These are phyloP conservation scores for Naganishia cerealis DNA, from an alignment of 1,284 basidiomycete genomes.

Conservation along the genomic window DNA sequence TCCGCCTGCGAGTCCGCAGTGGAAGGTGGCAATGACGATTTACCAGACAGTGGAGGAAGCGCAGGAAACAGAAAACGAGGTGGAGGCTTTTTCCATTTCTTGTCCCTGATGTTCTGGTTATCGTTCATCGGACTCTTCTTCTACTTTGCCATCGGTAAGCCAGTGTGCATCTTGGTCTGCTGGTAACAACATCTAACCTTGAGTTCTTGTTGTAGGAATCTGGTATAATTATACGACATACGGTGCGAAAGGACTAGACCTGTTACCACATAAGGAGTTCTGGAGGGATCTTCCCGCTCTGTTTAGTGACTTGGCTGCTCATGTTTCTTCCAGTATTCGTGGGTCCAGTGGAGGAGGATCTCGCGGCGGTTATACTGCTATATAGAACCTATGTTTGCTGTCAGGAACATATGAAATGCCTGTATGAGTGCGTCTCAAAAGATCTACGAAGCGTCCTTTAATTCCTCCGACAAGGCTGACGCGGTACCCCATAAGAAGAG, in stretches of 20 bases:
- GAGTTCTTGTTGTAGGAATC: slow-evolving; percentile 40
- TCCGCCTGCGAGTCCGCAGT: slow-evolving; percentile 46
- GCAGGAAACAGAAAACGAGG: slow-evolving; percentile 31
- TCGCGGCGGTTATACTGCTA: slow-evolving; percentile 35
- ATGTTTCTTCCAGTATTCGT: slow-evolving; percentile 46
- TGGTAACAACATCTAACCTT: neutral
- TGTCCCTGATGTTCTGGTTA: slow-evolving; percentile 51
- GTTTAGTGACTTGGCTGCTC: slow-evolving; percentile 46
- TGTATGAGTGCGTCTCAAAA: too few relatives aligned
- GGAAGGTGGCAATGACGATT: slow-evolving; percentile 31
- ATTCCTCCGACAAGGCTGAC: too few relatives aligned
- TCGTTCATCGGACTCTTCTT: slow-evolving; percentile 41
- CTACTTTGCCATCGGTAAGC: slow-evolving; percentile 51
- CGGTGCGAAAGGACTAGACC: slow-evolving; percentile 53
- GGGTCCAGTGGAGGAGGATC: slow-evolving; percentile 34
- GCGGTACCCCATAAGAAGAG: too few relatives aligned
- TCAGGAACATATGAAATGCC: neutral
- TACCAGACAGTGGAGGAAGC: slow-evolving; percentile 11
- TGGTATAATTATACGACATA: slow-evolving; percentile 56
- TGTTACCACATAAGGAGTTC: slow-evolving; percentile 54
- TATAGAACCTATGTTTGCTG: neutral
- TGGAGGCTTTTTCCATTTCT: slow-evolving; percentile 43
- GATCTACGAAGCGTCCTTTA: too few relatives aligned
- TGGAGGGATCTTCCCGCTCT: slow-evolving; percentile 53
- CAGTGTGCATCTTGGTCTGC: neutral